Percentiles rank a stretch among this genome's conserved stretches.
Conservation (phyloP, 768 basidiomycete species). For the Mycena albidolilacea region DNA sequence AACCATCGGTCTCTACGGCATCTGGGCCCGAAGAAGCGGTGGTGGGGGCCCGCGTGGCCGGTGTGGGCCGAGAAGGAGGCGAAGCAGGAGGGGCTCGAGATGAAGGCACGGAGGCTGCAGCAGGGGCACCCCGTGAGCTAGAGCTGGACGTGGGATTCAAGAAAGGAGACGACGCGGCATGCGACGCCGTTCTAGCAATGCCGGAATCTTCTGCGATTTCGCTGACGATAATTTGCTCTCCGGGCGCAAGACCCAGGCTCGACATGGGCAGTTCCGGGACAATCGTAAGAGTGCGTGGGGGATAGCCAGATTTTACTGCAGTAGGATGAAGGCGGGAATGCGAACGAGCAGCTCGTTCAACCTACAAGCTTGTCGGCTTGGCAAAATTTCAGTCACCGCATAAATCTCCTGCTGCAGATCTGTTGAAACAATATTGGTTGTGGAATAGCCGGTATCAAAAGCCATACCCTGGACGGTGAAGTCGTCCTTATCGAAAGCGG, state of each 20-base stretch:
- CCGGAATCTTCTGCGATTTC: conserved; percentile 48
- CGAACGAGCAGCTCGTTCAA: conserved; percentile 25
- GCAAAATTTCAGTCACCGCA: conserved; percentile 75
- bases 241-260: conserved; percentile 80
- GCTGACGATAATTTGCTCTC: conserved; percentile 91
- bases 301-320: conserved; percentile 88
- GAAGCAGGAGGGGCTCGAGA: conserved; percentile 3
- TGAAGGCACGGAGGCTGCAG: conserved; percentile 29
- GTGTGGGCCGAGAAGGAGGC: conserved; percentile 27
- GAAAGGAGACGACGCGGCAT: conserved; percentile 38
- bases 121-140: conserved; percentile 5
- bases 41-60: conserved; percentile 34
- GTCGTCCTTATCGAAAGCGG: conserved; percentile 66
- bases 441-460: not conserved
- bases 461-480: conserved; percentile 67
- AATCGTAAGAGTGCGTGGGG: conserved; percentile 80
- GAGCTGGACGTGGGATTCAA: conserved; percentile 27
- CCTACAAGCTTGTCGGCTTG: conserved; percentile 85
- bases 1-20: conserved; percentile 72
- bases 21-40: conserved; percentile 61
- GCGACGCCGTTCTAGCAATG: conserved; percentile 36
- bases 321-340: conserved; percentile 26
- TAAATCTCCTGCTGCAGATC: conserved; percentile 85
- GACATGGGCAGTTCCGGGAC: conserved; percentile 82
- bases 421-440: conserved; percentile 2